Evolutionary conservation across 768 basidiomycete species (phyloP), one percentile per base, ranked within the genome.

Genomic region (Boletus rubescentipes): DNA sequence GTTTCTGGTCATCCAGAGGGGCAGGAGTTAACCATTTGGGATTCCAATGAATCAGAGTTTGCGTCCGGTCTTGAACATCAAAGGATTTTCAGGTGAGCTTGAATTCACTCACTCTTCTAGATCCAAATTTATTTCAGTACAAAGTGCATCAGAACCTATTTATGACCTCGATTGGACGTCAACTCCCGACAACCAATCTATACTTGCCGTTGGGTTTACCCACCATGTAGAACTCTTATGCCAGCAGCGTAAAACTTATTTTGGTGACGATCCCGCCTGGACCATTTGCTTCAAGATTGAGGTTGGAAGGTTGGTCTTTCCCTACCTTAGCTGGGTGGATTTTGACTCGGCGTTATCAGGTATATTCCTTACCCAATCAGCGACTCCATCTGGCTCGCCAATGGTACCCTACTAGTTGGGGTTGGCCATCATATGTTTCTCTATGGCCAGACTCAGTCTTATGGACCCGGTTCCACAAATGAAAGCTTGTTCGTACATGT

Each of bases 81-180:
- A 38, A 76, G 78, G 36, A 68, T 82, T 14, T 86, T 82, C 55
- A 77, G 75, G 91, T 91, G 63, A 59, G 76, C 59, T 37, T 31
- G 7, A 31, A 15, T n/a, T n/a, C 31, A 39, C 20, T 41, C 18
- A 16, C 16, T 37, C 14, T 39, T 40, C 9, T 23, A n/a, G 16
- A n/a, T 9, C 43, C 14, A 38, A 21, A 15, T 48, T 53, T 16
- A 60, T 49, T 21, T 34, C 26, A 14, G 26, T 37, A 34, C 30
- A 34, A 55, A 66, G 63, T 55, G 61, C 69, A 34, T 69, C 74
- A 16, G 86, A 91, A 62, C 75, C 74, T 16, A 82, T 97, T 39
- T 79, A 85, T 53, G 93, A 95, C 63, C 78, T 97, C 21, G 93
- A 96, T 67, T 97, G 94, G 94, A 91, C 89, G 31, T 88, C 93